A percentile compares a stretch with the other conserved stretches of the same genome.
These are phyloP conservation scores for Rhodamnia rubescens DNA, from an alignment of 345 rosid genomes.

Conservation along the genomic window DNA sequence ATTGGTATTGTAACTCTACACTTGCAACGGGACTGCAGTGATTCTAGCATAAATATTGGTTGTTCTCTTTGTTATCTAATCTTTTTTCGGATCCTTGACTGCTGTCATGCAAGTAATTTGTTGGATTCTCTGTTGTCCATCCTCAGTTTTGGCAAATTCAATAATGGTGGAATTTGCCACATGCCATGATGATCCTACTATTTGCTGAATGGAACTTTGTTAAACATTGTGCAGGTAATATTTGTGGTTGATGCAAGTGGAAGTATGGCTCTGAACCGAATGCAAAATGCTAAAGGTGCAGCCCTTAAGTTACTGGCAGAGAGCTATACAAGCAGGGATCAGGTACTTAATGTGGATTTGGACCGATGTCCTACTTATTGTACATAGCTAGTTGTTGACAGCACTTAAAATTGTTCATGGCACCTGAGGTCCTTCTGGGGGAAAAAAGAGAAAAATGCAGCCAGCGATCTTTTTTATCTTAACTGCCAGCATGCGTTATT, in stretches of 20 bases:
- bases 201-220: not conserved
- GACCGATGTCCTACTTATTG: not conserved
- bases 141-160: not conserved
- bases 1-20: slow-evolving; percentile 42
- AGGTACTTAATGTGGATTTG: slow-evolving; percentile 25
- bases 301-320: slow-evolving; percentile 90
- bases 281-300: slow-evolving; percentile 99
- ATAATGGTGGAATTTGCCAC: not conserved
- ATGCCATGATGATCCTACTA: not conserved
- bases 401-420: not conserved
- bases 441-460: not conserved
- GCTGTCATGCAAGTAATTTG: not conserved
- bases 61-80: not conserved
- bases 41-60: not conserved
- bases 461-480: not conserved
- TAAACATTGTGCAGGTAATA: slow-evolving; percentile 49
- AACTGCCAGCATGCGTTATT: not conserved
- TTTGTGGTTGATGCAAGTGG: slow-evolving; percentile 99
- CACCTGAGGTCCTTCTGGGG: not conserved
- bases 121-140: not conserved
- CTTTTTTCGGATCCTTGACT: not conserved
- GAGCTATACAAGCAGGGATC: slow-evolving; percentile 99
- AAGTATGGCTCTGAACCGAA: slow-evolving; percentile 95
- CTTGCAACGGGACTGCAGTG: not conserved
- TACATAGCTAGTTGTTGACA: not conserved